Evolutionary conservation across 2,329 filamentous ascomycete genomes (phyloP).

Genomic region (Fragosphaeria purpurea): DNA sequence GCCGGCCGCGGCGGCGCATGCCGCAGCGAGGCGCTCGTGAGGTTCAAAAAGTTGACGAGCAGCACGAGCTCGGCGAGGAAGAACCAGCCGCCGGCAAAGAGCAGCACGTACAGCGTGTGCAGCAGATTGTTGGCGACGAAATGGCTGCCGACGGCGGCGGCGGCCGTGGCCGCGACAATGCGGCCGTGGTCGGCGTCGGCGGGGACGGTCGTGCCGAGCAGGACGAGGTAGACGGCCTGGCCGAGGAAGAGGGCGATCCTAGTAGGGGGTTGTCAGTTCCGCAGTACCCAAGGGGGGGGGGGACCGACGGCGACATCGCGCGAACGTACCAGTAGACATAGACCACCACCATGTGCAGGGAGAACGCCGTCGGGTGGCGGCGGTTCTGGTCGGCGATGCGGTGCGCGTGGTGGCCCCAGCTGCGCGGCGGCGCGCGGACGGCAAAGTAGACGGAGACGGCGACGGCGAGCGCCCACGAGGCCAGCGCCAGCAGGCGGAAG

Average conservation of each 20-base stretch:
- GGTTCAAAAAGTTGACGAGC: conserved; percentile 72
- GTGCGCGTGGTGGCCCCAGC: conserved; percentile 39
- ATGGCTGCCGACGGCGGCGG: conserved; percentile 70
- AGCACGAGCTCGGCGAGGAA: conserved; percentile 66
- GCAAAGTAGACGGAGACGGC: conserved; percentile 67
- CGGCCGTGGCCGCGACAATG: conserved; percentile 61
- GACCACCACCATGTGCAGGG: conserved; percentile 54
- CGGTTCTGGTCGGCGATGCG: conserved; percentile 70
- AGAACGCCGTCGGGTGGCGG: conserved; percentile 60
- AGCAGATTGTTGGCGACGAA: conserved; percentile 82
- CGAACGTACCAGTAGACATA: conserved; percentile 64
- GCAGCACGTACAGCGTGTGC: conserved; percentile 70
- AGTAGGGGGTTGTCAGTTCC: not conserved
- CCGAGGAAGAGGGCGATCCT: conserved; percentile 66
- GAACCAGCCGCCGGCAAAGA: conserved; percentile 71
- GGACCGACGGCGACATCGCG: not conserved
- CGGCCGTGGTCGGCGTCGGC: conserved; percentile 37
- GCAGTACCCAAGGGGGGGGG: conserved; percentile 2
- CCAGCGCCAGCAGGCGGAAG: conserved; percentile 65
- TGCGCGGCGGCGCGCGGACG: conserved; percentile 53
- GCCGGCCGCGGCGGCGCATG: conserved; percentile 40
- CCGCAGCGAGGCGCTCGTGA: conserved; percentile 69
- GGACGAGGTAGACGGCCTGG: conserved; percentile 64
- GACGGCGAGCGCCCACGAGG: conserved; percentile 67
- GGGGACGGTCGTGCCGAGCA: conserved; percentile 54